Evolutionary conservation across 2,329 filamentous ascomycete species (phyloP).

Genomic region (Ambrosiella cleistominuta): DNA sequence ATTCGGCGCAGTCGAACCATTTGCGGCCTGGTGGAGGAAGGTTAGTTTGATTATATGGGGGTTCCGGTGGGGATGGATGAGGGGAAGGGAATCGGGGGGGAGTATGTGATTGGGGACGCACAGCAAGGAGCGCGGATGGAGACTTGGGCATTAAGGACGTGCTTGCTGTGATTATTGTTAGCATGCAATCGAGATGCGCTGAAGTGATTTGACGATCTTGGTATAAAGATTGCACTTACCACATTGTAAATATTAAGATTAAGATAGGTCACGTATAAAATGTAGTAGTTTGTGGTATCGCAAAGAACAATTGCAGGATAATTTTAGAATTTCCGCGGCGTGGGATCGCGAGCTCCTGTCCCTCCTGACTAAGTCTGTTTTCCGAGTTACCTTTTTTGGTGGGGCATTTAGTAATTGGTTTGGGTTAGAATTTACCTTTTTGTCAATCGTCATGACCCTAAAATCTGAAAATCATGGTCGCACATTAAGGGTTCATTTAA

Average conservation of each 20-base stretch:
- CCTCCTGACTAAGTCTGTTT: not conserved
- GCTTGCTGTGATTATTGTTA: conserved; percentile 49
- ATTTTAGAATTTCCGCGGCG: not conserved
- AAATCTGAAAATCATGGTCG: too few relatives aligned
- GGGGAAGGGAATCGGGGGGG: not conserved
- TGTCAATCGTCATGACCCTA: too few relatives aligned
- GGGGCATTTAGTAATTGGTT: not conserved
- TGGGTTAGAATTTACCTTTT: not conserved
- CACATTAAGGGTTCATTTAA: too few relatives aligned
- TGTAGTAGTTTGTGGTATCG: not conserved
- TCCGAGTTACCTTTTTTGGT: not conserved
- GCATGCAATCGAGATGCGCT: conserved; percentile 10
- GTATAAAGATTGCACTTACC: conserved; percentile 18
- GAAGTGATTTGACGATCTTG: not conserved
- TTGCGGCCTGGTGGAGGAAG: conserved; percentile 47
- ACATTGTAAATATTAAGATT: conserved; percentile 18
- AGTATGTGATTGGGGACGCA: conserved; percentile 27
- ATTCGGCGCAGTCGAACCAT: conserved; percentile 98
- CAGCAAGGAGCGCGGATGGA: conserved; percentile 91
- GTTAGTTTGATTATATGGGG: not conserved
- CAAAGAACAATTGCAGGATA: not conserved
- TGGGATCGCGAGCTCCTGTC: not conserved
- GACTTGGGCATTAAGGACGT: conserved; percentile 95
- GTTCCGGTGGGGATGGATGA: not conserved
- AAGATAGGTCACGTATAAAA: not conserved